A percentile compares a stretch with the other conserved stretches of the same genome.
Conservation (phyloP, 1,284 basidiomycete genomes). For the Microbotryum silenes-acaulis region DNA sequence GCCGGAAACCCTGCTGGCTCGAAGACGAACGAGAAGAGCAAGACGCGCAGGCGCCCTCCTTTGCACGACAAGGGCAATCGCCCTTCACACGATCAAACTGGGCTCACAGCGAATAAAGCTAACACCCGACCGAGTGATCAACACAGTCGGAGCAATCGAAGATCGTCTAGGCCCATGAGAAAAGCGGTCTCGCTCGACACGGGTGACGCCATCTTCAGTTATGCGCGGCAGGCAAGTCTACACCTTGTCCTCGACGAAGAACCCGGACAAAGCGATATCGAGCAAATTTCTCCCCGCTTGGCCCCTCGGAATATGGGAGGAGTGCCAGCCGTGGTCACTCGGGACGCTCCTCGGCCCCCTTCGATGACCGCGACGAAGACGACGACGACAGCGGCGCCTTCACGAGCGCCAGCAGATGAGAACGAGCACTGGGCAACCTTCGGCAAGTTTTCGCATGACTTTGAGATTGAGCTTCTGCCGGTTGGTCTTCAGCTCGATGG, state of each 20-base stretch:
- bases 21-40: background rate
- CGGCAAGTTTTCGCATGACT: constrained; percentile 45
- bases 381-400: too few species aligned
- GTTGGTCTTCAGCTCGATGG: constrained; percentile 49
- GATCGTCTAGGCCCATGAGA: background rate
- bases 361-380: too few species aligned
- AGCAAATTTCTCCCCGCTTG: background rate
- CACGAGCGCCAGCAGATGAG: background rate
- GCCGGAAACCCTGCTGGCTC: background rate
- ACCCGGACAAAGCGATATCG: background rate
- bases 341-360: too few species aligned
- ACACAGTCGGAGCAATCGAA: background rate
- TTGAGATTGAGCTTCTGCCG: constrained; percentile 48
- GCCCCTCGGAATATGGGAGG: background rate
- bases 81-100: background rate
- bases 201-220: constrained; percentile 18
- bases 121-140: background rate
- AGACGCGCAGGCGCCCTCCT: too few species aligned
- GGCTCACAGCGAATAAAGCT: background rate
- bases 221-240: background rate
- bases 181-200: constrained; percentile 21
- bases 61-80: too few species aligned
- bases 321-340: background rate
- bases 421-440: constrained; percentile 24
- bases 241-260: background rate